A percentile compares a stretch with the other conserved stretches of the same genome.
phyloP scores from a whole-genome alignment of 768 basidiomycete species.

The Lactarius psammicola region DNA sequence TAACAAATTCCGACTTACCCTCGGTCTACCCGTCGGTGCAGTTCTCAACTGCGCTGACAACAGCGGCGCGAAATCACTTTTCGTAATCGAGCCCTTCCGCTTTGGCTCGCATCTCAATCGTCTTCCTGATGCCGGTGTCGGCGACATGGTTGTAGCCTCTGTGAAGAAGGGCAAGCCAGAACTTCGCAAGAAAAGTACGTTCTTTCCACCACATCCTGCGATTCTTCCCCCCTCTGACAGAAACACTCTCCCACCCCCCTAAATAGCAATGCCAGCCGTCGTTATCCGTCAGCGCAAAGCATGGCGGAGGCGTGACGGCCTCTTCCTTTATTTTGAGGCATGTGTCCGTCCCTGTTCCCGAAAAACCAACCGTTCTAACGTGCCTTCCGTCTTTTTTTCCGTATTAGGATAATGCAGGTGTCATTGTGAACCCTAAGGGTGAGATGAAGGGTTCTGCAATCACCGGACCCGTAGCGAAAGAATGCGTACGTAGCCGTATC shows the following conservation, averaged over 20 bases:
- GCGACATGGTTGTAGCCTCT: slow-evolving; percentile 93
- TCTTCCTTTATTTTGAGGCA: slow-evolving; percentile 98
- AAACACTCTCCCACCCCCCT: neutral
- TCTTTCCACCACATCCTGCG: neutral
- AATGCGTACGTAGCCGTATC: slow-evolving; percentile 70
- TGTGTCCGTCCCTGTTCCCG: slow-evolving; percentile 28
- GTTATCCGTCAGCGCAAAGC: slow-evolving; percentile 97
- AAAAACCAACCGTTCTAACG: neutral
- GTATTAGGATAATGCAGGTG: slow-evolving; percentile 85
- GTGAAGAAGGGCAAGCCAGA: slow-evolving; percentile 99
- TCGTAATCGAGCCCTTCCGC: slow-evolving; percentile 91
- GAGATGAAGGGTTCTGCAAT: slow-evolving; percentile 99
- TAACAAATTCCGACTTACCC: slow-evolving; percentile 94
- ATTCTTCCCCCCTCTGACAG: neutral
- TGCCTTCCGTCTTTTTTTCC: neutral
- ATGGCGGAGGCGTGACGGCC: slow-evolving; percentile 97
- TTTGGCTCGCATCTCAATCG: slow-evolving; percentile 97
- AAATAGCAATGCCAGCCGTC: slow-evolving; percentile 90
- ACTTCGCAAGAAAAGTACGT: slow-evolving; percentile 97
- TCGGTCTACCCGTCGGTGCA: slow-evolving; percentile 91
- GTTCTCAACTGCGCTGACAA: slow-evolving; percentile 99
- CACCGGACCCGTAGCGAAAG: slow-evolving; percentile 97
- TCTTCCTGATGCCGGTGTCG: slow-evolving; percentile 92
- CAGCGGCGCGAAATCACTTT: slow-evolving; percentile 96
- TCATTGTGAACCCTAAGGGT: slow-evolving; percentile 97